phyloP scores from a whole-genome alignment of 1,284 basidiomycete species.

The Cutaneotrichosporon cavernicola region DNA sequence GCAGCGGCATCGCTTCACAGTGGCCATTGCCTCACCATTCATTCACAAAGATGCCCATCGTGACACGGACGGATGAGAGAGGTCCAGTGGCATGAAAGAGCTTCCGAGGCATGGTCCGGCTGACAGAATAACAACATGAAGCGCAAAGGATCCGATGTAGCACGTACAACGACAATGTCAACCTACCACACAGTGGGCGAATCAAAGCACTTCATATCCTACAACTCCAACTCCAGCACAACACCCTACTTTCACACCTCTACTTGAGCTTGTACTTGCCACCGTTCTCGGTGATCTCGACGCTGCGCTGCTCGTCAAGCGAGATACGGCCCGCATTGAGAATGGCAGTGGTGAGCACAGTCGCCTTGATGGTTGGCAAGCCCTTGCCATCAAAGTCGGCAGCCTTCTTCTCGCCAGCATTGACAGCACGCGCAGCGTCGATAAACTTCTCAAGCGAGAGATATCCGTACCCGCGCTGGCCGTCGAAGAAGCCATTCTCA shows the following conservation, averaged over 20 bases:
- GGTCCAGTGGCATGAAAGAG: too few species aligned
- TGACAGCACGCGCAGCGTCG: constrained; percentile 59
- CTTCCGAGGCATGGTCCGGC: too few species aligned
- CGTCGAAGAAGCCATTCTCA: constrained; percentile 86
- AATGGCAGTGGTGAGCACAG: constrained; percentile 83
- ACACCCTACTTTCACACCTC: not conserved
- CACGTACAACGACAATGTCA: too few species aligned
- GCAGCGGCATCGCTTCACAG: too few species aligned
- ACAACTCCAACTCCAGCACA: not conserved
- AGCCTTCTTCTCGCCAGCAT: constrained; percentile 63
- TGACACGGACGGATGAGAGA: too few species aligned
- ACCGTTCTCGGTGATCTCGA: constrained; percentile 68
- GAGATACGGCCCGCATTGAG: constrained; percentile 84
- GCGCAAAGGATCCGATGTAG: too few species aligned
- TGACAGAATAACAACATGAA: too few species aligned
- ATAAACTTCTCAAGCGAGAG: constrained; percentile 90
- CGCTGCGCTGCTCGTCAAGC: constrained; percentile 78
- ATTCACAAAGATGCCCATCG: too few species aligned
- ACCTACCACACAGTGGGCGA: not conserved
- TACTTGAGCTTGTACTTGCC: constrained; percentile 62
- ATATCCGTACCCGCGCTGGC: constrained; percentile 85
- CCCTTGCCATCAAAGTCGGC: constrained; percentile 74
- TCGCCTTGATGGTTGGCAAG: constrained; percentile 73
- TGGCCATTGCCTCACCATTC: too few species aligned
- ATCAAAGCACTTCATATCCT: not conserved